Evolutionary conservation across 768 basidiomycete genomes (phyloP).

Genomic region (Lactarius deliciosus): DNA sequence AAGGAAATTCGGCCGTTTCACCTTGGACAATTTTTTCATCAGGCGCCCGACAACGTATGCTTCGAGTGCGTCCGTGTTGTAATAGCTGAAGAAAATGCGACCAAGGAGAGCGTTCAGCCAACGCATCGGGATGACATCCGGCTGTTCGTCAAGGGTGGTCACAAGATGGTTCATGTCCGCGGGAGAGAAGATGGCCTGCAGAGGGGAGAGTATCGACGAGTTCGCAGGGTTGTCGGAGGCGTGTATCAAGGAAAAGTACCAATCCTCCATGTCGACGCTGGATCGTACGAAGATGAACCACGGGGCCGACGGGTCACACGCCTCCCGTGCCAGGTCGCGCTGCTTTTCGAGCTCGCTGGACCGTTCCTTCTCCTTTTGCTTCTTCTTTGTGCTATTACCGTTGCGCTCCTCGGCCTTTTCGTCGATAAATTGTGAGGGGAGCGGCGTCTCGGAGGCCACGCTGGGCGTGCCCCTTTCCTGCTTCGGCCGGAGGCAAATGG

Average conservation of each 20-base stretch:
- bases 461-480: slow-evolving; percentile 43
- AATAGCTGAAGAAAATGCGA: slow-evolving; percentile 88
- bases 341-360: slow-evolving; percentile 35
- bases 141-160: slow-evolving; percentile 83
- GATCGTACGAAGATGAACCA: slow-evolving; percentile 95
- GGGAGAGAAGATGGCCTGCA: slow-evolving; percentile 65
- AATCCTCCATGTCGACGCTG: slow-evolving; percentile 95
- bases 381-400: slow-evolving; percentile 45
- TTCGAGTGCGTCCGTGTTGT: slow-evolving; percentile 81
- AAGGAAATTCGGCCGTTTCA: slow-evolving; percentile 86
- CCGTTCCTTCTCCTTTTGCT: slow-evolving; percentile 40
- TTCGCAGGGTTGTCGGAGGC: slow-evolving; percentile 65
- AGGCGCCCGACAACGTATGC: slow-evolving; percentile 80
- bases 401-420: slow-evolving; percentile 43
- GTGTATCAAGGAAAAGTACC: slow-evolving; percentile 82
- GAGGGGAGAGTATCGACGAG: slow-evolving; percentile 57
- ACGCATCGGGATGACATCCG: slow-evolving; percentile 95
- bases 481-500: slow-evolving; percentile 72
- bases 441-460: slow-evolving; percentile 53
- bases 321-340: slow-evolving; percentile 45
- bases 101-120: slow-evolving; percentile 97
- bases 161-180: slow-evolving; percentile 84
- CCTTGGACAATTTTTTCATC: slow-evolving; percentile 92
- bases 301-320: slow-evolving; percentile 54
- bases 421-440: slow-evolving; percentile 33